phyloP scores from a whole-genome alignment of 768 basidiomycete species.

The Tricholoma flavovirens region DNA sequence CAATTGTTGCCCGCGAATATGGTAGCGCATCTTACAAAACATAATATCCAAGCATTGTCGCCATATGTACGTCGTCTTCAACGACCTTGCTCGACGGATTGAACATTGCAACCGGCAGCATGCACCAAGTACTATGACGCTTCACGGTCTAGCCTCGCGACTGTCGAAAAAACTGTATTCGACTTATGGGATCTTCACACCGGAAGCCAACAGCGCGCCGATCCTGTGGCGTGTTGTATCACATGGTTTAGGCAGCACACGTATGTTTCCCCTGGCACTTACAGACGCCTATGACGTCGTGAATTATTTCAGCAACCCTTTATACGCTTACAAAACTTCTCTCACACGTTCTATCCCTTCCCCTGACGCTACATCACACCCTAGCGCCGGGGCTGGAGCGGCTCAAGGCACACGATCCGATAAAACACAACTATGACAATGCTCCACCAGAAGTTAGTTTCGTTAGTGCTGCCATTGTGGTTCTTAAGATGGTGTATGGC shows the following conservation, averaged over 20 bases:
- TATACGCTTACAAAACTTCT: slow-evolving; percentile 62
- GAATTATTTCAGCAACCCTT: slow-evolving; percentile 44
- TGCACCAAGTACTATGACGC: slow-evolving; percentile 48
- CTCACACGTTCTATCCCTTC: slow-evolving; percentile 47
- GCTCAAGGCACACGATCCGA: slow-evolving; percentile 32
- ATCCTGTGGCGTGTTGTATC: slow-evolving; percentile 69
- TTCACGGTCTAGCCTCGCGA: slow-evolving; percentile 59
- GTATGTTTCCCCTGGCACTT: slow-evolving; percentile 47
- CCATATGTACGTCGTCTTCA: slow-evolving; percentile 50
- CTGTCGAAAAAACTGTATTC: slow-evolving; percentile 53
- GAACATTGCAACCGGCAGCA: slow-evolving; percentile 38
- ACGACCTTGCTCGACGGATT: background rate
- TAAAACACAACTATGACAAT: slow-evolving; percentile 52
- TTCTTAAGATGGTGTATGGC: slow-evolving; percentile 83
- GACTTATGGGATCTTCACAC: slow-evolving; percentile 54
- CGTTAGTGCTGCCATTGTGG: slow-evolving; percentile 54
- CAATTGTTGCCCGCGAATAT: slow-evolving; percentile 57
- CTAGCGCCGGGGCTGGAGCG: slow-evolving; percentile 39
- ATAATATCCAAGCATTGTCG: slow-evolving; percentile 59
- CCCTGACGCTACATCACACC: slow-evolving; percentile 53
- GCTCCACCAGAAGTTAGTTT: slow-evolving; percentile 65
- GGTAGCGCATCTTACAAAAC: slow-evolving; percentile 66
- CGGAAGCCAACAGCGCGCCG: slow-evolving; percentile 71
- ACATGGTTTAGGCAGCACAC: slow-evolving; percentile 62
- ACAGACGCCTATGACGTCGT: slow-evolving; percentile 10